Conservation (phyloP, 148 eudicot species). For the Rhododendron molle region DNA sequence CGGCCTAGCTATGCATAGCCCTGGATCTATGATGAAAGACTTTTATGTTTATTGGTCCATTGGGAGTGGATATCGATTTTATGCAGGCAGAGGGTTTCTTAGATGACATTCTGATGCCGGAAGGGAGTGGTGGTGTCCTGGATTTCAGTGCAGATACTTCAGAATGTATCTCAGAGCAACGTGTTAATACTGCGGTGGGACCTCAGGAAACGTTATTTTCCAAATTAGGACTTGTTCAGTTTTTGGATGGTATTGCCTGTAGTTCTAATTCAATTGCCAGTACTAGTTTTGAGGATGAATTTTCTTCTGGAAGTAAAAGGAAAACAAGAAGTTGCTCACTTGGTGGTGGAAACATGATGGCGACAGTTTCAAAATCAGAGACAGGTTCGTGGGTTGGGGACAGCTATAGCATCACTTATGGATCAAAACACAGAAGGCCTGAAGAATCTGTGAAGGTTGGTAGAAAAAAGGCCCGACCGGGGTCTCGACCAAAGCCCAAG, state of each 20-base stretch:
- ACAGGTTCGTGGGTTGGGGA: no score
- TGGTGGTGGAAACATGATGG: no score
- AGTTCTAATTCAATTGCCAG: no score
- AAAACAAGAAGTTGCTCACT: no score
- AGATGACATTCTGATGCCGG: conserved; percentile 28
- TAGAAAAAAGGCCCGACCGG: conserved; percentile 74
- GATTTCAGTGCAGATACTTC: conserved; percentile 24
- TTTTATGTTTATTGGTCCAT: background rate
- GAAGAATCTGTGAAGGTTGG: no score
- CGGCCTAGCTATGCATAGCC: background rate
- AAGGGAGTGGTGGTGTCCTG: conserved; percentile 16
- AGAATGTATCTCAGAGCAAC: conserved; percentile 29
- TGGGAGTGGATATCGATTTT: conserved; percentile 26
- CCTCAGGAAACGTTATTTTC: conserved; percentile 53
- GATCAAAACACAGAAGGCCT: no score
- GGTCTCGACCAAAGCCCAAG: conserved; percentile 74
- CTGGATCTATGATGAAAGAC: background rate
- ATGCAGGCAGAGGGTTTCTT: conserved; percentile 15
- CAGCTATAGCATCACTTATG: no score
- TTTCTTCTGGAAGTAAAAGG: no score
- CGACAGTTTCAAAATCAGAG: no score
- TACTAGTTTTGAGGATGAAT: no score
- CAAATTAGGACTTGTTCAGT: conserved; percentile 59
- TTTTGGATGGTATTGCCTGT: conserved; percentile 42
- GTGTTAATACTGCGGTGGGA: conserved; percentile 16